Conservation (phyloP, 805 yeast species). For the Suhomyces pyralidae region DNA sequence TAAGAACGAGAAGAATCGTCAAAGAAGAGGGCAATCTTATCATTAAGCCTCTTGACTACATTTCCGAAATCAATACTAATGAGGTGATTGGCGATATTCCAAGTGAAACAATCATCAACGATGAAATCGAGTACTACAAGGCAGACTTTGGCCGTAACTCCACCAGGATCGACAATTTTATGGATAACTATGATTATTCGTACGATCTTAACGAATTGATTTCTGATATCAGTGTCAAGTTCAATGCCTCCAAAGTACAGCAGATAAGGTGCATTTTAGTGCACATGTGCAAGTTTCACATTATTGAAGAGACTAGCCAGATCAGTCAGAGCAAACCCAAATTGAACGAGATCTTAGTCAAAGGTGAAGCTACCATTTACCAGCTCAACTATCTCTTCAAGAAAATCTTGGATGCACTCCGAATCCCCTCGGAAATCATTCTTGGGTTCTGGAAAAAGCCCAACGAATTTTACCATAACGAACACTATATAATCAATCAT, state of each 20-base stretch:
- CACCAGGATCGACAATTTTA: slow-evolving; percentile 30
- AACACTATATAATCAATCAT: slow-evolving; percentile 65
- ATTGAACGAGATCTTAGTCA: slow-evolving; percentile 40
- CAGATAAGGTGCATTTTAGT: slow-evolving; percentile 59
- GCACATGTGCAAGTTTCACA: slow-evolving; percentile 66
- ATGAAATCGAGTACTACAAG: slow-evolving; percentile 11
- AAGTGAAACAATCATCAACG: background rate
- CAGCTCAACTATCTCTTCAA: slow-evolving; percentile 78
- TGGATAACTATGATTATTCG: slow-evolving; percentile 23
- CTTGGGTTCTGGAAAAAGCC: slow-evolving; percentile 84
- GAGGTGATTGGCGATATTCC: slow-evolving; percentile 27
- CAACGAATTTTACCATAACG: slow-evolving; percentile 51
- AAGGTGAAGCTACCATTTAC: slow-evolving; percentile 58
- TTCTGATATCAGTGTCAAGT: slow-evolving; percentile 40
- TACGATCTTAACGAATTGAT: slow-evolving; percentile 41
- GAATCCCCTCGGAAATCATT: slow-evolving; percentile 72
- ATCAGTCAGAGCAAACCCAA: slow-evolving; percentile 40
- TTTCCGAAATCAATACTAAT: slow-evolving; percentile 41
- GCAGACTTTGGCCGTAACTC: slow-evolving; percentile 2
- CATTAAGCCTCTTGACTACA: slow-evolving; percentile 41
- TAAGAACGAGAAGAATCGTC: slow-evolving; percentile 59
- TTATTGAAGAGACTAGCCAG: slow-evolving; percentile 36
- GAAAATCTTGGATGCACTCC: slow-evolving; percentile 65
- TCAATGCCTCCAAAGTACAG: slow-evolving; percentile 41
- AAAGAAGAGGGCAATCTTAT: slow-evolving; percentile 36